Percentiles rank a stretch among this genome's conserved stretches.
These are phyloP conservation scores for Globisporangium canariense DNA, from an alignment of 352 stramenopile genomes.

Conservation along the genomic window DNA sequence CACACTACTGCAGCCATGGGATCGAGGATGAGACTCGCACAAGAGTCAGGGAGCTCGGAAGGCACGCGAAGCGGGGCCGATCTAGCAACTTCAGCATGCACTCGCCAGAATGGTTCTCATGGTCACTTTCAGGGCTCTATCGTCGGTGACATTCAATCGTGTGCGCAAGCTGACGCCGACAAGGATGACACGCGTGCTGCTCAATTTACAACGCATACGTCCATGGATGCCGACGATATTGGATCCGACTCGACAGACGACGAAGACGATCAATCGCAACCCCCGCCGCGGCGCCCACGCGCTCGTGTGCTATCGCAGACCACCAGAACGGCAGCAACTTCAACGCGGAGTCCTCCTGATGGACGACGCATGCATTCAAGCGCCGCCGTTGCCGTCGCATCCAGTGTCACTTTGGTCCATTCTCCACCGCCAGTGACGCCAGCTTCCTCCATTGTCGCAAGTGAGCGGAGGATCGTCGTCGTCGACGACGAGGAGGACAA, in stretches of 20 bases:
- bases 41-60: background rate
- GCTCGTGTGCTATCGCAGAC: background rate
- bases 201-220: background rate
- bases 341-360: background rate
- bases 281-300: background rate
- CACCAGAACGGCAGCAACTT: background rate
- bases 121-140: slow-evolving; percentile 3
- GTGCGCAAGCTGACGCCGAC: background rate
- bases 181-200: background rate
- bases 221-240: background rate
- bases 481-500: slow-evolving; percentile 14
- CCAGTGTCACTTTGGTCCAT: background rate
- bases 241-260: slow-evolving; percentile 15
- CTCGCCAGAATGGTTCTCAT: background rate
- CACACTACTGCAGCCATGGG: background rate
- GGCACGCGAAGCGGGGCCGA: background rate
- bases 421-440: background rate
- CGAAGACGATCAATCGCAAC: background rate
- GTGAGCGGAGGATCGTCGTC: background rate
- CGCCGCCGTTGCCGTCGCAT: background rate
- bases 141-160: background rate
- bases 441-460: background rate
- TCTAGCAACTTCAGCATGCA: background rate
- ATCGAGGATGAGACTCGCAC: background rate
- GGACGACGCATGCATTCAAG: background rate